Evolutionary conservation across 2,329 filamentous ascomycete species (phyloP).

Genomic region (Tympanopsis confertula): DNA sequence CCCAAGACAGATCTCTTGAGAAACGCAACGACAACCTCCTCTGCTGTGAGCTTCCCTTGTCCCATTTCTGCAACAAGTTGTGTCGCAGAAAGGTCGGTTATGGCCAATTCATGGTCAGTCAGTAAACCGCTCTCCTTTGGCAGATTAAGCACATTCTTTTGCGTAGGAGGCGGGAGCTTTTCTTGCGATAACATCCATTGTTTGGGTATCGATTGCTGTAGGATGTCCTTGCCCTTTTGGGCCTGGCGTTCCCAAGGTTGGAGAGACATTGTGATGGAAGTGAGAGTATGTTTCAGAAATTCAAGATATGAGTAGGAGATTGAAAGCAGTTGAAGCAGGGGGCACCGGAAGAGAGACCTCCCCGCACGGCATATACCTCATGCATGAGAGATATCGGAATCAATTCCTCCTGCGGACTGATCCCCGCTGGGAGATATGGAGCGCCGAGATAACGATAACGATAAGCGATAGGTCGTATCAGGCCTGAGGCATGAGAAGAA

Average conservation of each 20-base stretch:
- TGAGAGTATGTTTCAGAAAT: too few species aligned
- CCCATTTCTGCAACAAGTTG: conserved; percentile 15
- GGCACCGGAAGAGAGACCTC: too few species aligned
- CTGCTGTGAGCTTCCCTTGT: conserved; percentile 15
- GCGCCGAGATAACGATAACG: too few species aligned
- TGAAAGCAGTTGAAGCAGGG: too few species aligned
- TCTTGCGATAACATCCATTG: conserved; percentile 20
- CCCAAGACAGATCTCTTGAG: conserved; percentile 35
- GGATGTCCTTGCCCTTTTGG: conserved; percentile 17
- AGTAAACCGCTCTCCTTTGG: conserved; percentile 18
- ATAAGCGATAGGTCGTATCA: too few species aligned
- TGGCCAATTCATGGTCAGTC: conserved; percentile 18
- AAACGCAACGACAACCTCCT: conserved; percentile 28
- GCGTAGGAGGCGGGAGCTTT: conserved; percentile 8
- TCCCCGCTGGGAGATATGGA: too few species aligned
- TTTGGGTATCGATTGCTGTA: conserved; percentile 17
- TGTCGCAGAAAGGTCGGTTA: conserved; percentile 21
- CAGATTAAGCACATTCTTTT: conserved; percentile 12
- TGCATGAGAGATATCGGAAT: too few species aligned
- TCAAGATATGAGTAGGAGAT: too few species aligned
- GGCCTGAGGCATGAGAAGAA: too few species aligned
- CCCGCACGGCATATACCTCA: too few species aligned
- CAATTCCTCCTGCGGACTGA: too few species aligned
- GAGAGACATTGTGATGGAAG: not conserved
- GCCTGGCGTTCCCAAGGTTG: conserved; percentile 17